A percentile compares a stretch with the other conserved stretches of the same genome.
phyloP scores from a whole-genome alignment of 1,139 yeast species.

The Kluyveromyces sp. region DNA sequence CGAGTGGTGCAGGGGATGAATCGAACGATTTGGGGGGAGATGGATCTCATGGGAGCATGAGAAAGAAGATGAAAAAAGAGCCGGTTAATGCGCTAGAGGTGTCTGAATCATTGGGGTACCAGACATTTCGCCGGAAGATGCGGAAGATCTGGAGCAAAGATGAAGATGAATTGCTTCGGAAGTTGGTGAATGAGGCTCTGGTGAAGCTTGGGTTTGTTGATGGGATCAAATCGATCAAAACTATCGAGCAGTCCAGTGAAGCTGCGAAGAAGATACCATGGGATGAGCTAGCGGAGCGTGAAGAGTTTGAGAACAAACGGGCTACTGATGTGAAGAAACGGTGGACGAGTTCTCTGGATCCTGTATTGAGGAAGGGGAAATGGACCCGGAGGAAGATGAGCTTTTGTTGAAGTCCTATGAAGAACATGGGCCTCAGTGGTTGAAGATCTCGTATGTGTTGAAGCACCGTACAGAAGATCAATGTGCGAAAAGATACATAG shows the following conservation, averaged over 20 bases:
- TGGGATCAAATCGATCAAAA: slow-evolving; percentile 29
- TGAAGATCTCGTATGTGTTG: slow-evolving; percentile 66
- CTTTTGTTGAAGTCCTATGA: slow-evolving; percentile 54
- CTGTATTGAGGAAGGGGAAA: slow-evolving; percentile 70
- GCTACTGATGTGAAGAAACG: slow-evolving; percentile 66
- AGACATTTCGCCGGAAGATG: slow-evolving; percentile 55
- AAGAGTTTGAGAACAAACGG: slow-evolving; percentile 39
- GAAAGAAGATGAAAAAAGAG: slow-evolving; percentile 15
- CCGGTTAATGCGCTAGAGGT: slow-evolving; percentile 60
- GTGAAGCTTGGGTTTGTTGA: slow-evolving; percentile 25
- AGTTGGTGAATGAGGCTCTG: slow-evolving; percentile 33
- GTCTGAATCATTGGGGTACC: slow-evolving; percentile 69
- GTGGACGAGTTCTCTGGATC: slow-evolving; percentile 78
- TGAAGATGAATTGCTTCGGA: slow-evolving; percentile 47
- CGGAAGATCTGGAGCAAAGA: slow-evolving; percentile 63
- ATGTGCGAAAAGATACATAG: slow-evolving; percentile 86
- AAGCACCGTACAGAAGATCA: slow-evolving; percentile 91
- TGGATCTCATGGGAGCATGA: neutral
- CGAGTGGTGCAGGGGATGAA: neutral
- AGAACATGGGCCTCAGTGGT: slow-evolving; percentile 78
- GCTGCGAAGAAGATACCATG: slow-evolving; percentile 37
- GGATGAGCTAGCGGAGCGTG: slow-evolving; percentile 52
- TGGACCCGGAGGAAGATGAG: slow-evolving; percentile 88
- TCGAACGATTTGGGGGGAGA: neutral
- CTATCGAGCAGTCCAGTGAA: slow-evolving; percentile 23